Evolutionary conservation across 2,329 filamentous ascomycete genomes (phyloP), one percentile per base, ranked within the genome.

Genomic region (Fusarium tuaranense): DNA sequence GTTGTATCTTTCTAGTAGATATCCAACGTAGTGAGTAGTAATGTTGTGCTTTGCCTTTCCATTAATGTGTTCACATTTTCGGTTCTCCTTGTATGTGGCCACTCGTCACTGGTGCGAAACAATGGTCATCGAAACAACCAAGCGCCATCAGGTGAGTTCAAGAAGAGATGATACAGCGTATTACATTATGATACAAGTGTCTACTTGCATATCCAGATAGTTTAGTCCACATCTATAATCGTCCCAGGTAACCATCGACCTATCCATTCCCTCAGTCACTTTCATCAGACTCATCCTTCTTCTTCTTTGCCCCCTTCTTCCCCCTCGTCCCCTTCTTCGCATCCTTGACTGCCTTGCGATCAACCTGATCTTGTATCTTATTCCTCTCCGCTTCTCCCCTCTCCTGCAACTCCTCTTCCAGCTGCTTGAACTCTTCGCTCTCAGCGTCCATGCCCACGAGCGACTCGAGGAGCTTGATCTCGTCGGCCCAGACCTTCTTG

Each of bases 391-490:
- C 86, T 20, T 86, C 87, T 1, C 97, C 97, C 79, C 90, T 86
- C 41, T 88, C 90, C 68, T 92, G 88, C 75, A 98, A 82, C 60
- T 90, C 87, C 67, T 83, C 82, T 74, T 95, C 94, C 63, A 94
- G 83, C 14, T 86, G 82, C 75, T 83, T 85, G 80, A 98, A 98
- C 77, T 94, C 92, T 10, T 92, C 87, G n/a, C 90, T 87, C 39
- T 95, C 92, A 0, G 90, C 81, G 80, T 98, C 93, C 90, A 95
- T 94, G 9, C 92, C 96, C 46, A 98, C 93, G 61, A 99, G 86
- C 55, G 91, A 91, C 84, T 99, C 97, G 7, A 99, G 88, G 73
- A 98, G 86, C 86, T 98, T 98, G 84, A 99, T 98, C 85, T 99
- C 97, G 55, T 92, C 88, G 1, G 95, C 95, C 95, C 96, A 98